Conservation (phyloP, 2,329 filamentous ascomycete genomes). For the Torrubiellomyces zombiae region DNA sequence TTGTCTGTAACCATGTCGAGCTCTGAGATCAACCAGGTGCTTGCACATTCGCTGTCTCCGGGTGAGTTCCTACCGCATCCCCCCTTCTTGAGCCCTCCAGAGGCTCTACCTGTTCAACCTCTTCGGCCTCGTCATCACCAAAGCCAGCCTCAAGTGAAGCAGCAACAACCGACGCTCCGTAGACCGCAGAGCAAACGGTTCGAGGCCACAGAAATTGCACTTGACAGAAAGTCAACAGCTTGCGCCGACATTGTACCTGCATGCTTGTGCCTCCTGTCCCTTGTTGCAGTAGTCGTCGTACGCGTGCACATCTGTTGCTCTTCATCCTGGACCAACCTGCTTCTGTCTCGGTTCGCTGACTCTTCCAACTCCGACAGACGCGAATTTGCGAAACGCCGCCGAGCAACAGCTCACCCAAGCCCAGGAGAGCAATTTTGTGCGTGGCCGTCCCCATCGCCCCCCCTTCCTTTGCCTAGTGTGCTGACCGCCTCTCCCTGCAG, state of each 20-base stretch:
- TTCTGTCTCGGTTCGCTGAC: slow-evolving; percentile 1
- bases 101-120: slow-evolving; percentile 10
- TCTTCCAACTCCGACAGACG: slow-evolving; percentile 45
- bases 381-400: slow-evolving; percentile 72
- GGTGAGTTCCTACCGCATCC: slow-evolving; percentile 41
- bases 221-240: slow-evolving; percentile 2
- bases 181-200: slow-evolving; percentile 28
- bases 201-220: slow-evolving; percentile 9
- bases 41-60: slow-evolving; percentile 88
- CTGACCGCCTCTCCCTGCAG: slow-evolving; percentile 30
- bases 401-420: slow-evolving; percentile 90
- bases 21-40: slow-evolving; percentile 95
- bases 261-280: slow-evolving; percentile 4
- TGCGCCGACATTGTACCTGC: slow-evolving; percentile 3
- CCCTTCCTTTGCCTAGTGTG: too few relatives aligned
- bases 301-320: background rate
- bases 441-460: slow-evolving; percentile 11
- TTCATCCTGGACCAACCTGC: background rate
- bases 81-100: slow-evolving; percentile 5
- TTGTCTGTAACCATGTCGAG: slow-evolving; percentile 40
- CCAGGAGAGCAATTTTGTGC: slow-evolving; percentile 88
- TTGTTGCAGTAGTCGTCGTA: too few relatives aligned
- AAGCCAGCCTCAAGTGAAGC: slow-evolving; percentile 35
- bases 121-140: slow-evolving; percentile 31
- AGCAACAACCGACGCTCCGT: slow-evolving; percentile 22